Conservation (phyloP, 108 stramenopile genomes). For the Phaeodactylum tricornutum region DNA sequence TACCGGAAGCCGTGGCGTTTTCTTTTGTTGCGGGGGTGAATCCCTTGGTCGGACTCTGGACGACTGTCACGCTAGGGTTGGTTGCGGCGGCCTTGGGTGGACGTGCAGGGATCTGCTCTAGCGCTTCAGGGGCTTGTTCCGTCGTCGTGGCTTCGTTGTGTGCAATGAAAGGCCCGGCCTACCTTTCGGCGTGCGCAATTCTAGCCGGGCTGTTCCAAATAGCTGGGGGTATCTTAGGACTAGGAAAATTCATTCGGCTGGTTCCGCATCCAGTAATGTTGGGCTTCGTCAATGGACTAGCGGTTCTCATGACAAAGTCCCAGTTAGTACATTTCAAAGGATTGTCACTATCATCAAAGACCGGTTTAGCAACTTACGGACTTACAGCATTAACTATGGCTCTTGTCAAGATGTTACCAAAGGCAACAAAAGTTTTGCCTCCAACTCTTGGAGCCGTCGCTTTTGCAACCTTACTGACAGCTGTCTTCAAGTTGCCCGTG, state of each 20-base stretch:
- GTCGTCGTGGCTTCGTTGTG: conserved; percentile 75
- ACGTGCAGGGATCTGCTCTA: conserved; percentile 77
- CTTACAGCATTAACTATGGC: conserved; percentile 49
- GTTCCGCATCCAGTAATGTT: conserved; percentile 89
- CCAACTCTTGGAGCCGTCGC: conserved; percentile 57
- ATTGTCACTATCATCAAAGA: conserved; percentile 16
- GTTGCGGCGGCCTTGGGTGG: conserved; percentile 72
- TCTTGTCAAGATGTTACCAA: conserved; percentile 52
- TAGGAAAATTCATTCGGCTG: conserved; percentile 71
- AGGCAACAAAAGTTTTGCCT: conserved; percentile 41
- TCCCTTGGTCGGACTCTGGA: conserved; percentile 77
- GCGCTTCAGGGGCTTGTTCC: conserved; percentile 76
- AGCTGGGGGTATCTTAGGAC: conserved; percentile 35
- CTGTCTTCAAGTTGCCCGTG: conserved; percentile 39
- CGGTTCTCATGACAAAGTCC: conserved; percentile 82
- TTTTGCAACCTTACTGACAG: conserved; percentile 24
- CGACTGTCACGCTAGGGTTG: conserved; percentile 78
- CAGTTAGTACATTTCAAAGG: conserved; percentile 71
- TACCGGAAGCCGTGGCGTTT: conserved; percentile 72
- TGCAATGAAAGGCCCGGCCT: conserved; percentile 54
- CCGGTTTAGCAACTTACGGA: conserved; percentile 41
- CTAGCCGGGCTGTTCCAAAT: conserved; percentile 73
- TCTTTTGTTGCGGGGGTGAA: conserved; percentile 62
- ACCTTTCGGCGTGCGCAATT: conserved; percentile 69
- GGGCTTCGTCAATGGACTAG: conserved; percentile 86